Evolutionary conservation across 345 rosid genomes (phyloP).

Genomic region (Eucalyptus grandis): DNA sequence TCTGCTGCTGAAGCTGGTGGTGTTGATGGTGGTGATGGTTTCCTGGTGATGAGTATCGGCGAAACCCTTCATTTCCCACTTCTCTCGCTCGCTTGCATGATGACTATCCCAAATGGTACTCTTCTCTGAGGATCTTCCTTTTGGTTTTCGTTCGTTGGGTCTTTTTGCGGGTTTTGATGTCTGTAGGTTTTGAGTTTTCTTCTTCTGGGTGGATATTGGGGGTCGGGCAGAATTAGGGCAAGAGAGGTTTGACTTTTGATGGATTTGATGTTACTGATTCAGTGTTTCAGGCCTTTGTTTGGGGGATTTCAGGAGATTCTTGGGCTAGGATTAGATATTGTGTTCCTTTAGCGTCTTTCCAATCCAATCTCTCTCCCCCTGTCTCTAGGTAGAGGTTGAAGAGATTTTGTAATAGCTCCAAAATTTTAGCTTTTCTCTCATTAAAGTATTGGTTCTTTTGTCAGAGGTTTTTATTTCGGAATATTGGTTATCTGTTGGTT

Average conservation of each 20-base stretch:
- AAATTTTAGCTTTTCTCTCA: neutral
- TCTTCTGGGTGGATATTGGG: neutral
- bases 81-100: slow-evolving; percentile 22
- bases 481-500: neutral
- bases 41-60: neutral
- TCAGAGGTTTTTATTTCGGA: slow-evolving; percentile 5
- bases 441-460: neutral
- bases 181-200: neutral
- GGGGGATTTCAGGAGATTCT: slow-evolving; percentile 43
- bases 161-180: neutral
- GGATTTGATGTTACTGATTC: slow-evolving; percentile 23
- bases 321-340: slow-evolving; percentile 25
- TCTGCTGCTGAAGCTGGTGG: neutral
- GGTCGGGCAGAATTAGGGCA: neutral
- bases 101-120: slow-evolving; percentile 40
- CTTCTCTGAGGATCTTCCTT: slow-evolving; percentile 8
- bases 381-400: slow-evolving; percentile 6
- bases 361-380: slow-evolving; percentile 6
- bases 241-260: slow-evolving; percentile 4
- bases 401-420: neutral
- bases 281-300: slow-evolving; percentile 31
- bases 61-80: neutral
- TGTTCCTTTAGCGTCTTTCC: slow-evolving; percentile 22
- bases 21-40: neutral
- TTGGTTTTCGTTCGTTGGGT: neutral